Evolutionary conservation across 139 green algal genomes (phyloP).

Genomic region (Volvox reticuliferus): DNA sequence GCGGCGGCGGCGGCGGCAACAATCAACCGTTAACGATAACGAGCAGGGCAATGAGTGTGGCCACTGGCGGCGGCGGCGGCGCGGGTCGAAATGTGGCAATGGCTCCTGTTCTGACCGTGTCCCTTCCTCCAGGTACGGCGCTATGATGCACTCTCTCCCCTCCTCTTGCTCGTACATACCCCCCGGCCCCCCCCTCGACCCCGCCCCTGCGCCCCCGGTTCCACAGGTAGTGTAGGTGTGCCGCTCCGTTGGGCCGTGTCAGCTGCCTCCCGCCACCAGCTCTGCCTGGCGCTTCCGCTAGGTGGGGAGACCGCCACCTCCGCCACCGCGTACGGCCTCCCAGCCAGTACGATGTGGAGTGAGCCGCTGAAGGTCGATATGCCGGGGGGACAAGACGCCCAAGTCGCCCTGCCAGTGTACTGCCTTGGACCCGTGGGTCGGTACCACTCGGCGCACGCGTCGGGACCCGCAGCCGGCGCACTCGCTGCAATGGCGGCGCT

Average conservation of each 20-base stretch:
- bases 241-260: constrained; percentile 47
- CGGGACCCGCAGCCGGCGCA: constrained; percentile 8
- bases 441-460: not conserved
- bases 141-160: too few relatives aligned
- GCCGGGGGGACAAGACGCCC: constrained; percentile 36
- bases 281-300: constrained; percentile 44
- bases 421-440: constrained; percentile 48
- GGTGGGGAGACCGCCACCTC: constrained; percentile 3
- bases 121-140: constrained; percentile 19
- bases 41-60: not conserved
- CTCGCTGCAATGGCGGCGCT: constrained; percentile 36
- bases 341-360: constrained; percentile 6
- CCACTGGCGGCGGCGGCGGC: not conserved
- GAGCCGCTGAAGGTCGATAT: constrained; percentile 46
- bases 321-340: constrained; percentile 33
- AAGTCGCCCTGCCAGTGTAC: constrained; percentile 52
- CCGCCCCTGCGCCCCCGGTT: too few relatives aligned
- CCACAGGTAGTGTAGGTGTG: constrained; percentile 36
- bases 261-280: constrained; percentile 21
- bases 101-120: constrained; percentile 8
- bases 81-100: not conserved
- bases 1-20: not conserved
- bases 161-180: too few relatives aligned
- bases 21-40: not conserved
- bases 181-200: too few relatives aligned